Evolutionary conservation across 179 eudicot species (phyloP).

Genomic region (Spergularia azorica): DNA sequence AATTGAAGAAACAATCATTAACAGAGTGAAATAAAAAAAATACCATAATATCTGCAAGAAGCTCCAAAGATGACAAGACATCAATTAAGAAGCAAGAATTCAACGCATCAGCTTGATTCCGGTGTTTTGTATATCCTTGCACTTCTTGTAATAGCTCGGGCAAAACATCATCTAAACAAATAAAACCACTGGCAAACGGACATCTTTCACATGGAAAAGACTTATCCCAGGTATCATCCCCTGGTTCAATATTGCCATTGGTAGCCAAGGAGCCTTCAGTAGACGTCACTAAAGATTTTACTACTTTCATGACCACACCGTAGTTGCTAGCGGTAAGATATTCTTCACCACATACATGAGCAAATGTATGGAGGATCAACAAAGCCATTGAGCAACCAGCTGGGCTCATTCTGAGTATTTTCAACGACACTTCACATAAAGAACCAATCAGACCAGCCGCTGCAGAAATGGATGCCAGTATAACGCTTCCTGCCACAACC

Average conservation of each 20-base stretch:
- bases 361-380: constrained; percentile 72
- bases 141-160: constrained; percentile 52
- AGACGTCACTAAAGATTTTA: constrained; percentile 56
- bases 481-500: constrained; percentile 52
- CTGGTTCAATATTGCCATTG: constrained; percentile 23
- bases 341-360: constrained; percentile 55
- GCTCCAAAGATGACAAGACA: constrained; percentile 69
- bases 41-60: constrained; percentile 72
- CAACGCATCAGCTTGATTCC: constrained; percentile 23
- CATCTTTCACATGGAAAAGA: constrained; percentile 54
- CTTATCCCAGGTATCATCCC: constrained; percentile 17
- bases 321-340: constrained; percentile 42
- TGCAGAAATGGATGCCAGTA: constrained; percentile 65
- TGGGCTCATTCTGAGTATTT: constrained; percentile 38
- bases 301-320: constrained; percentile 45
- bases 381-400: constrained; percentile 39
- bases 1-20: not conserved
- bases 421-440: constrained; percentile 65
- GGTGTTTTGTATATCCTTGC: constrained; percentile 22
- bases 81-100: constrained; percentile 34
- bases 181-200: constrained; percentile 59
- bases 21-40: constrained; percentile 9
- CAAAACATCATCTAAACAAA: constrained; percentile 51
- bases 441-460: constrained; percentile 49
- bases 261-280: constrained; percentile 38